Conservation (phyloP, 441 rosid species). For the Bocquillonia castaneifolia region DNA sequence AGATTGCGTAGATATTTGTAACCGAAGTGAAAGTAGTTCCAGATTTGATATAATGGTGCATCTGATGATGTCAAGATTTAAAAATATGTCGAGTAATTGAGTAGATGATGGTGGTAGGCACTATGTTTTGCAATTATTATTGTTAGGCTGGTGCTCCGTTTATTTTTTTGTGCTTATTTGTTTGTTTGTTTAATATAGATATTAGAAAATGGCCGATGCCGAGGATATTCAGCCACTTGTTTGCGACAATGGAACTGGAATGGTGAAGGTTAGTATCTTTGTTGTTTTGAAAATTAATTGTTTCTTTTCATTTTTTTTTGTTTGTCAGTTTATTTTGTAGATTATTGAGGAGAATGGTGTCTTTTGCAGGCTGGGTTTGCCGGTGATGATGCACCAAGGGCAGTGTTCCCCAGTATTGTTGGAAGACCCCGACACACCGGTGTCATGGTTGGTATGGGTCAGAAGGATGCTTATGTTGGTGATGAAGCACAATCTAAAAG, state of each 20-base stretch:
- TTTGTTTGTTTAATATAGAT: background rate
- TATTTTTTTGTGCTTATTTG: background rate
- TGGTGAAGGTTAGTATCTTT: conserved; percentile 32
- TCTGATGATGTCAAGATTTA: background rate
- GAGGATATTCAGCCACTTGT: conserved; percentile 54
- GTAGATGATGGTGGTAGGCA: too few species aligned
- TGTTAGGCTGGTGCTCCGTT: too few species aligned
- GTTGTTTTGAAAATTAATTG: background rate
- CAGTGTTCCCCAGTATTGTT: conserved; percentile 59
- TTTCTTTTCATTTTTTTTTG: background rate
- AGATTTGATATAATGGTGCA: background rate
- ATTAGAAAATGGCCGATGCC: conserved; percentile 38
- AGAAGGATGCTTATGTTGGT: conserved; percentile 55
- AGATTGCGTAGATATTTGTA: background rate
- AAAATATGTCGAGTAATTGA: too few species aligned
- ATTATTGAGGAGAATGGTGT: background rate
- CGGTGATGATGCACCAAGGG: conserved; percentile 61
- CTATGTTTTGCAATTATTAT: background rate
- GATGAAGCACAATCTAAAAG: conserved; percentile 58
- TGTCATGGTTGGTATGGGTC: conserved; percentile 66
- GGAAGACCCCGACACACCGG: conserved; percentile 62
- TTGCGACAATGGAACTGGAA: conserved; percentile 50
- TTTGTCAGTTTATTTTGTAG: background rate
- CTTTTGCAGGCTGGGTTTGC: conserved; percentile 49
- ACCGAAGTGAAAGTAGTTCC: background rate